Conservation (phyloP, 805 yeast species). For the Dipodascus albidus region DNA sequence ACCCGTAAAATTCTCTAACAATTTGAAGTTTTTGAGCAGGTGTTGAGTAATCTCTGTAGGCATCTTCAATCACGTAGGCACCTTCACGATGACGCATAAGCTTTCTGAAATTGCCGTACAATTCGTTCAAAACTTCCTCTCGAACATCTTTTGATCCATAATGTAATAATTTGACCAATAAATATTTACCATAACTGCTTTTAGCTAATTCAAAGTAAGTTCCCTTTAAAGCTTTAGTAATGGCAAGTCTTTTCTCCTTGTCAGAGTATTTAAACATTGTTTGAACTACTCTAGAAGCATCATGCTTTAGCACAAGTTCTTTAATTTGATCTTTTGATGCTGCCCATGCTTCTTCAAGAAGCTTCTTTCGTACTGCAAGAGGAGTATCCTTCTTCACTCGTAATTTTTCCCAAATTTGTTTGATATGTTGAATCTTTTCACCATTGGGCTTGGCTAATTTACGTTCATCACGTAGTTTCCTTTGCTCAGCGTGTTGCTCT, state of each 20-base stretch:
- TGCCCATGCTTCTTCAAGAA: slow-evolving; percentile 78
- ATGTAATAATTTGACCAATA: slow-evolving; percentile 78
- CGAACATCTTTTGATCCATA: slow-evolving; percentile 82
- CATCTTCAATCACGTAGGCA: slow-evolving; percentile 93
- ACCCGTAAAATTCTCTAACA: slow-evolving; percentile 94
- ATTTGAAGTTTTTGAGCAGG: slow-evolving; percentile 79
- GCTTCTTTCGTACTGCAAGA: slow-evolving; percentile 60
- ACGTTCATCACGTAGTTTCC: slow-evolving; percentile 65
- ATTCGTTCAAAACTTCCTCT: slow-evolving; percentile 62
- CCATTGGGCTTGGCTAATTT: slow-evolving; percentile 85
- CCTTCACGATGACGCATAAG: slow-evolving; percentile 96
- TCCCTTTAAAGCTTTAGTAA: slow-evolving; percentile 61
- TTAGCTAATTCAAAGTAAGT: slow-evolving; percentile 75
- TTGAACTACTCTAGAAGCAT: slow-evolving; percentile 92
- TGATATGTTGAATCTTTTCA: slow-evolving; percentile 69
- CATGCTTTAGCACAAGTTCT: slow-evolving; percentile 88
- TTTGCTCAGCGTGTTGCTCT: slow-evolving; percentile 76
- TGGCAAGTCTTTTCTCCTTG: slow-evolving; percentile 63
- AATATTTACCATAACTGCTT: slow-evolving; percentile 86
- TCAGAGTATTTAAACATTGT: slow-evolving; percentile 80
- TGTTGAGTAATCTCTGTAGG: slow-evolving; percentile 73
- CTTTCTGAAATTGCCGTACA: slow-evolving; percentile 84
- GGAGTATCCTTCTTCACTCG: slow-evolving; percentile 79
- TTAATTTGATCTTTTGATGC: slow-evolving; percentile 63
- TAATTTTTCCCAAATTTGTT: slow-evolving; percentile 80